These are phyloP conservation scores for Clitoria ternatea DNA, from an alignment of 306 rosid species.

Conservation along the genomic window DNA sequence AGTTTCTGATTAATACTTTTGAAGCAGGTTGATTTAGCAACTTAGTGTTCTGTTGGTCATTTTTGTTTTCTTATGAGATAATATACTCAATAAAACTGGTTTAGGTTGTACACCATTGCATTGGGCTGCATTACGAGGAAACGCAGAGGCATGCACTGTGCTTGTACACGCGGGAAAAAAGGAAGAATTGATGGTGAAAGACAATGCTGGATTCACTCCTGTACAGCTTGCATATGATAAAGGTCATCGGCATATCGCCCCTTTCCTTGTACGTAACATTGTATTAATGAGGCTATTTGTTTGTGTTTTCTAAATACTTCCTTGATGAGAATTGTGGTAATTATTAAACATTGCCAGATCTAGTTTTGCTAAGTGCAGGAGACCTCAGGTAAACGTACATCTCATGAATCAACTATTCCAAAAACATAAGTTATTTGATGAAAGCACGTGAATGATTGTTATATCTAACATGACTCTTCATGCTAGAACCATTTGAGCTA, in stretches of 20 bases:
- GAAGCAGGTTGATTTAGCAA: neutral
- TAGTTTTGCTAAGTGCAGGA: slow-evolving; percentile 17
- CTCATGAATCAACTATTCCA: neutral
- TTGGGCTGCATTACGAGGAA: slow-evolving; percentile 85
- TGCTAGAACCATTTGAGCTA: neutral
- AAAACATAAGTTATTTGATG: neutral
- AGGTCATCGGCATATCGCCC: slow-evolving; percentile 92
- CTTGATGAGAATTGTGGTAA: slow-evolving; percentile 12
- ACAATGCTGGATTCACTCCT: slow-evolving; percentile 84
- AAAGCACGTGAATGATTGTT: neutral
- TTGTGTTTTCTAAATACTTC: slow-evolving; percentile 20
- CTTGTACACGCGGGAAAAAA: slow-evolving; percentile 91
- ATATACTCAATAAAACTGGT: slow-evolving; percentile 24
- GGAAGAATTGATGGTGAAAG: slow-evolving; percentile 74
- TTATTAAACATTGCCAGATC: slow-evolving; percentile 14
- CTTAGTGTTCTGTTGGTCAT: slow-evolving; percentile 8
- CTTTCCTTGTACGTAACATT: slow-evolving; percentile 81
- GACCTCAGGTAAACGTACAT: neutral
- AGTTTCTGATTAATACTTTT: neutral
- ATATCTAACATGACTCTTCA: neutral
- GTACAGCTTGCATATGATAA: slow-evolving; percentile 84
- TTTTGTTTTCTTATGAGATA: slow-evolving; percentile 17
- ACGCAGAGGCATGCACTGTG: slow-evolving; percentile 77
- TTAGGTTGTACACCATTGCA: slow-evolving; percentile 95
- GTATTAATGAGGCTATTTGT: slow-evolving; percentile 33